A percentile compares a stretch with the other conserved stretches of the same genome.
phyloP scores from a whole-genome alignment of 2,329 filamentous ascomycete species.

The Alternaria sp. region DNA sequence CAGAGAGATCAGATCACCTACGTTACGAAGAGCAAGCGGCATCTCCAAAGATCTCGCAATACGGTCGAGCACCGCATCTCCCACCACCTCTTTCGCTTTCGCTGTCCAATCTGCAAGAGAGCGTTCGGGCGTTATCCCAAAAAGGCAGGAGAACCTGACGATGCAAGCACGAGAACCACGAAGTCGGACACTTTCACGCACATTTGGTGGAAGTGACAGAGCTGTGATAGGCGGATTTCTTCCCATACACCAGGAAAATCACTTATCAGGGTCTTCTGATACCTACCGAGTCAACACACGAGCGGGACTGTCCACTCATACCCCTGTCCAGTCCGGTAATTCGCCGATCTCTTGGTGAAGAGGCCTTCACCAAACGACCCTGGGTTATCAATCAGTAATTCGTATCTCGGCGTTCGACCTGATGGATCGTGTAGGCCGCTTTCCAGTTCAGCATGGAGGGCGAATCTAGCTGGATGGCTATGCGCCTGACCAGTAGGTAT shows the following conservation, averaged over 20 bases:
- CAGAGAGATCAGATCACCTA: not conserved
- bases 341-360: not conserved
- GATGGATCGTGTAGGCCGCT: not conserved
- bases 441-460: not conserved
- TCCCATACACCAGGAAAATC: not conserved
- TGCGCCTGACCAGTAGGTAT: not conserved
- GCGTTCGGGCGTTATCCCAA: not conserved
- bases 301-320: not conserved
- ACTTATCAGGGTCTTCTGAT: not conserved
- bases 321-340: not conserved
- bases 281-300: not conserved
- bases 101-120: not conserved
- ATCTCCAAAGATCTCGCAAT: not conserved
- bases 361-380: not conserved
- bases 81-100: not conserved
- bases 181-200: not conserved
- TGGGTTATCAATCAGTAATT: not conserved
- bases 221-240: not conserved
- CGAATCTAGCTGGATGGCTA: not conserved
- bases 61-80: too few species aligned
- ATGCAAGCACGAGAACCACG: not conserved
- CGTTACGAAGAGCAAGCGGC: not conserved
- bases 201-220: not conserved
- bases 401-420: not conserved
- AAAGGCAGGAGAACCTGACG: not conserved